Conservation (phyloP, 805 yeast genomes). For the Peterozyma xylosa region DNA sequence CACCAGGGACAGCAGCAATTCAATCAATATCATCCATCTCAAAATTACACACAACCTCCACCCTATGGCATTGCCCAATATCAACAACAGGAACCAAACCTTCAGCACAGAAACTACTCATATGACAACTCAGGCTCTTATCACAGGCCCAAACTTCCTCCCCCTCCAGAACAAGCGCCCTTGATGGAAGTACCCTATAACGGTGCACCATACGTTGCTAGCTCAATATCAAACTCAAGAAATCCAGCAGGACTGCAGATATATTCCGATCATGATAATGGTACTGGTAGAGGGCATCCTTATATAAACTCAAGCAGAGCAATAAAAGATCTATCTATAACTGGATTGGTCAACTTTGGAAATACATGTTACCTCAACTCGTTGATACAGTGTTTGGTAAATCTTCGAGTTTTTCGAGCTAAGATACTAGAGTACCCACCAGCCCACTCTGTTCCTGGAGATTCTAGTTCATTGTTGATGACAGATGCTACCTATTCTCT, state of each 20-base stretch:
- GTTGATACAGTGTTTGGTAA: conserved; percentile 64
- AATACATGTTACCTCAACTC: conserved; percentile 74
- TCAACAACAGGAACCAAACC: neutral
- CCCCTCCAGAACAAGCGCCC: too few relatives aligned
- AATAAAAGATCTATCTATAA: conserved; percentile 25
- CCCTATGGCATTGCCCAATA: neutral
- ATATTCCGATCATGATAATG: too few relatives aligned
- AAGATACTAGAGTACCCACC: conserved; percentile 7
- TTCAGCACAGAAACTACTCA: neutral
- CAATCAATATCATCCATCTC: too few relatives aligned
- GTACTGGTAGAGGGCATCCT: too few relatives aligned
- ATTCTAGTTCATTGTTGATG: conserved; percentile 13
- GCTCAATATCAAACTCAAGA: too few relatives aligned
- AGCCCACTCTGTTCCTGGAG: conserved; percentile 15
- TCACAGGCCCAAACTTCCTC: too few relatives aligned
- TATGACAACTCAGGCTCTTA: too few relatives aligned
- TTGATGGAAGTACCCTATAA: conserved; percentile 9
- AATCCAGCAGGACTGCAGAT: too few relatives aligned
- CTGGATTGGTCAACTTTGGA: conserved; percentile 58
- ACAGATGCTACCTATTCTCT: conserved; percentile 45
- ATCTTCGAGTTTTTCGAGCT: conserved; percentile 37
- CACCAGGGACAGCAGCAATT: too few relatives aligned
- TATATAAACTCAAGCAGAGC: neutral
- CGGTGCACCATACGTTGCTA: conserved; percentile 17
- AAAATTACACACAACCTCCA: neutral